Conservation (phyloP, 768 basidiomycete species). For the Suillus hirtellus region DNA sequence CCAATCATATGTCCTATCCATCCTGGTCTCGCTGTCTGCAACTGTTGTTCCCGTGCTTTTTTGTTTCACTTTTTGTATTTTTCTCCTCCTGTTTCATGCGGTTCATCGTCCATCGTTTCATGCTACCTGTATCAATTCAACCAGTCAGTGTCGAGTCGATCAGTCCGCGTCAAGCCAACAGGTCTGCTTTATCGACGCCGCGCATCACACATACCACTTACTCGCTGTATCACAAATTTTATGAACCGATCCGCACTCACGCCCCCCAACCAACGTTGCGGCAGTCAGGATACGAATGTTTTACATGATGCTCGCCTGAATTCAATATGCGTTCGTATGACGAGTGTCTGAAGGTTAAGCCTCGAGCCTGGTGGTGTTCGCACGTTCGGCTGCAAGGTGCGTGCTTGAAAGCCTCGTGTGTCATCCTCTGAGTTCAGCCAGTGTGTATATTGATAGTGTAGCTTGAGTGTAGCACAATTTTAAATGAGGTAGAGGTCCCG, state of each 20-base stretch:
- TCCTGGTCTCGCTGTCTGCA: constrained; percentile 1
- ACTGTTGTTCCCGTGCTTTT: not conserved
- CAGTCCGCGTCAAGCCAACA: not conserved
- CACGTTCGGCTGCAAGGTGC: not conserved
- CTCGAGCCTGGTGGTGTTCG: not conserved
- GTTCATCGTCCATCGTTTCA: not conserved
- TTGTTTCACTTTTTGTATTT: not conserved
- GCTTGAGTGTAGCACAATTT: too few relatives aligned
- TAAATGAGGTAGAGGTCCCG: not conserved
- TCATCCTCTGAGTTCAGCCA: not conserved
- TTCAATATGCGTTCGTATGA: not conserved
- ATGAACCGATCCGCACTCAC: not conserved
- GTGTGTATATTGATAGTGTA: not conserved
- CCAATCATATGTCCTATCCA: not conserved
- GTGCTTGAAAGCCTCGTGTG: not conserved
- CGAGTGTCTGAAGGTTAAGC: not conserved
- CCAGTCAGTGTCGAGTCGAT: not conserved
- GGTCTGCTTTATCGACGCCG: not conserved
- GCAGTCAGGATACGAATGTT: not conserved
- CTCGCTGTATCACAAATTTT: not conserved
- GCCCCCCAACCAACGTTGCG: not conserved
- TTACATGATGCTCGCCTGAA: not conserved
- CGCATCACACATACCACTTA: not conserved
- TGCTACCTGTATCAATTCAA: constrained; percentile 3
- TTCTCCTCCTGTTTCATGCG: not conserved